phyloP scores from a whole-genome alignment of 2,329 filamentous ascomycete genomes.

The Chalara sp. region DNA sequence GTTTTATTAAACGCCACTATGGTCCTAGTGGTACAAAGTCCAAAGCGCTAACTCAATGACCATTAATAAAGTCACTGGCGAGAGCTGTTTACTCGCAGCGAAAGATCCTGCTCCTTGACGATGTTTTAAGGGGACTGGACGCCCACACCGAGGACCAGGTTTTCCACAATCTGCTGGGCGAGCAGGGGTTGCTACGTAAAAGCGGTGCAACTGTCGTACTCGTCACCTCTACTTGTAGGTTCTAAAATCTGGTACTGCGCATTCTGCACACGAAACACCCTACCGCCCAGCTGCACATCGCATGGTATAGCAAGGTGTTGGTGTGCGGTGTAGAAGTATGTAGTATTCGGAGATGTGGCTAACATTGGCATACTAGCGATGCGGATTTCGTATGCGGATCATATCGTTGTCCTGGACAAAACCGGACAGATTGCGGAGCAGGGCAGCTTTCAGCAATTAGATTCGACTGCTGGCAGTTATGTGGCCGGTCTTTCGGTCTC shows the following conservation, averaged over 20 bases:
- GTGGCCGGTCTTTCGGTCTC: too few relatives aligned
- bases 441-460: constrained; percentile 25
- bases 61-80: constrained; percentile 15
- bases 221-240: too few relatives aligned
- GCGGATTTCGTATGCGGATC: constrained; percentile 26
- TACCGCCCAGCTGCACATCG: too few relatives aligned
- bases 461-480: too few relatives aligned
- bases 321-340: constrained; percentile 6
- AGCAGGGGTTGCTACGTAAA: too few relatives aligned
- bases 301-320: constrained; percentile 8
- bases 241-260: background rate
- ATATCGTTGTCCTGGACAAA: constrained; percentile 28
- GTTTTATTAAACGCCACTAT: constrained; percentile 16
- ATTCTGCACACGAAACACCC: too few relatives aligned
- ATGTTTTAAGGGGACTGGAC: too few relatives aligned
- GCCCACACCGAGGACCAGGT: too few relatives aligned
- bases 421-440: constrained; percentile 26
- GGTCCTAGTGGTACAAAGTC: too few relatives aligned
- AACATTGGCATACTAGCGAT: constrained; percentile 8
- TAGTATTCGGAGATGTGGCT: constrained; percentile 6
- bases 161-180: too few relatives aligned
- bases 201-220: too few relatives aligned
- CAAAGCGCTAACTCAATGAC: background rate
- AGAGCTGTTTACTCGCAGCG: too few relatives aligned
- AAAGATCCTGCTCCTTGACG: constrained; percentile 18